Evolutionary conservation across 2,329 filamentous ascomycete species (phyloP).

Genomic region (Ceratocystis papillata): DNA sequence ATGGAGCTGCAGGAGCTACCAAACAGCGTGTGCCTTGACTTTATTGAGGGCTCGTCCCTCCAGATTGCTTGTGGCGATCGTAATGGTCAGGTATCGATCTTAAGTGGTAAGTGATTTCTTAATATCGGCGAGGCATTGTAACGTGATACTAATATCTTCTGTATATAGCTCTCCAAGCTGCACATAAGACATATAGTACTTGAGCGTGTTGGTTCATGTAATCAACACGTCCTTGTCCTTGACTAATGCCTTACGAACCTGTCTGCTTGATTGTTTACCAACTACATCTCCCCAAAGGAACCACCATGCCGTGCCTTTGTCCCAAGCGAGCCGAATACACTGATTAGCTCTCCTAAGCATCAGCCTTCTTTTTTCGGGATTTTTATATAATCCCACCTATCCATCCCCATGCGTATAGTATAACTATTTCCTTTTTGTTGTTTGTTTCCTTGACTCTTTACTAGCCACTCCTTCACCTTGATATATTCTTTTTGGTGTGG

Average conservation of each 20-base stretch:
- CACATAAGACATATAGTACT: constrained; percentile 28
- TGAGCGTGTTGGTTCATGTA: neutral
- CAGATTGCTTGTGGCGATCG: constrained; percentile 56
- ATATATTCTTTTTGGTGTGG: neutral
- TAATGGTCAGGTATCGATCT: constrained; percentile 44
- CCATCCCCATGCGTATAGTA: constrained; percentile 11
- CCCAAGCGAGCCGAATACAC: no score
- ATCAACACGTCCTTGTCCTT: neutral
- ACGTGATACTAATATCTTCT: constrained; percentile 17
- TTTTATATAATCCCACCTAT: neutral
- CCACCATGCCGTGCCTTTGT: no score
- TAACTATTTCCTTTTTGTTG: constrained; percentile 16
- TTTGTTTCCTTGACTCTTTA: constrained; percentile 14
- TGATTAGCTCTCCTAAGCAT: no score
- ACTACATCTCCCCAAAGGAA: neutral
- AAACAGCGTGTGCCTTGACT: constrained; percentile 61
- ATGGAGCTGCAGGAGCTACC: constrained; percentile 87
- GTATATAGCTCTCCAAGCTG: constrained; percentile 32
- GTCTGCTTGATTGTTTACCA: constrained; percentile 10
- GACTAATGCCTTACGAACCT: constrained; percentile 16
- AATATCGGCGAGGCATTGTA: neutral
- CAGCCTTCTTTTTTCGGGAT: no score
- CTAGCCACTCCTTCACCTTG: neutral
- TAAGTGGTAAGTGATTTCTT: constrained; percentile 40
- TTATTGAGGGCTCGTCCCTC: constrained; percentile 49